Evolutionary conservation across 2,329 filamentous ascomycete species (phyloP).

Genomic region (Calonectria pseudoreteaudii): DNA sequence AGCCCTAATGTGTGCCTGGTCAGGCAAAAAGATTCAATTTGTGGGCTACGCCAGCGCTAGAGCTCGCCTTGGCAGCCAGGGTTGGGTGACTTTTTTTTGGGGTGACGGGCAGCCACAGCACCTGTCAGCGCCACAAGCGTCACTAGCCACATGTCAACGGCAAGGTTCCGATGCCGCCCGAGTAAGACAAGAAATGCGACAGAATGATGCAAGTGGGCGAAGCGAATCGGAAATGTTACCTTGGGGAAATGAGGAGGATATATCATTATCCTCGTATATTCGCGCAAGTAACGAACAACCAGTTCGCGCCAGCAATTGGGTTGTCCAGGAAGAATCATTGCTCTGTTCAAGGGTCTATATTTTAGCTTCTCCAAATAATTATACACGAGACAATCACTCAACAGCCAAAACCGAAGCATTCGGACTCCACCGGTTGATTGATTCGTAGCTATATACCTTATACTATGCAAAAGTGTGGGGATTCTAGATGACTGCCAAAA

Average conservation of each 20-base stretch:
- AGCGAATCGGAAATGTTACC: not conserved
- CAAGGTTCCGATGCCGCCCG: conserved; percentile 12
- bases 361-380: not conserved
- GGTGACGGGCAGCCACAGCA: not conserved
- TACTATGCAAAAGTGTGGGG: conserved; percentile 36
- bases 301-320: not conserved
- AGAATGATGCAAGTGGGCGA: not conserved
- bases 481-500: conserved; percentile 35
- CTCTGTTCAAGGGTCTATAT: not conserved
- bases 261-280: not conserved
- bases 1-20: conserved; percentile 48
- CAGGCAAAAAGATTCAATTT: conserved; percentile 27
- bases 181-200: conserved; percentile 4
- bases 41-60: conserved; percentile 3
- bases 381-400: not conserved
- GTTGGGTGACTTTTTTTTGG: not conserved
- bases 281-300: not conserved
- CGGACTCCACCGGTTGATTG: conserved; percentile 37
- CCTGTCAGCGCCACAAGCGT: not conserved
- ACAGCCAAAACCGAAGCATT: not conserved
- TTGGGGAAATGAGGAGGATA: not conserved
- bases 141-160: conserved; percentile 5
- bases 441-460: conserved; percentile 36
- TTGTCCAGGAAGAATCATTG: not conserved
- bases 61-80: conserved; percentile 8